Evolutionary conservation across 768 basidiomycete species (phyloP).

Genomic region (Russula olivacea): DNA sequence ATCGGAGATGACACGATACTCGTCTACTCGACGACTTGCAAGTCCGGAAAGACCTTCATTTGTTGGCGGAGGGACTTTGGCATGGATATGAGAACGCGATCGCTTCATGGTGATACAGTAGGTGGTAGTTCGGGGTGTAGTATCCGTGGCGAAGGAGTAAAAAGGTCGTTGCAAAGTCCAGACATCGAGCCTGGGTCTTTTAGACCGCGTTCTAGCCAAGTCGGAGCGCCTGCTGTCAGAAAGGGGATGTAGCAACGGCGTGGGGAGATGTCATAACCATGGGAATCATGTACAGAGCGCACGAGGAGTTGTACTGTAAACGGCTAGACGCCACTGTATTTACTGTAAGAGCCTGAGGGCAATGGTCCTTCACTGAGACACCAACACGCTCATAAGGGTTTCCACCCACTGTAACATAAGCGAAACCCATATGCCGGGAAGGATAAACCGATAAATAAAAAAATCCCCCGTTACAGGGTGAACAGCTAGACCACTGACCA

Average conservation of each 20-base stretch:
- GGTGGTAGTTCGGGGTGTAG: neutral
- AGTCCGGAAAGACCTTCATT: slow-evolving; percentile 83
- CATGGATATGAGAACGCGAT: slow-evolving; percentile 30
- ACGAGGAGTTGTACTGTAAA: neutral
- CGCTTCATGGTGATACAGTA: slow-evolving; percentile 45
- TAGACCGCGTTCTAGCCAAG: neutral
- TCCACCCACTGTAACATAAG: too few relatives aligned
- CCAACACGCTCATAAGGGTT: too few relatives aligned
- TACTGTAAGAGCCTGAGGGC: too few relatives aligned
- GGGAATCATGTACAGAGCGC: neutral
- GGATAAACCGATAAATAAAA: too few relatives aligned
- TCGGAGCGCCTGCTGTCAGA: neutral
- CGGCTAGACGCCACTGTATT: neutral
- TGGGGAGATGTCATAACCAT: neutral
- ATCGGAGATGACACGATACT: slow-evolving; percentile 44
- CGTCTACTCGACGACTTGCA: slow-evolving; percentile 75
- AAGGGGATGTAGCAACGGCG: neutral
- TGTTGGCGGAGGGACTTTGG: slow-evolving; percentile 65
- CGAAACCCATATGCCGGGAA: too few relatives aligned
- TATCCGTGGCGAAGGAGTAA: neutral
- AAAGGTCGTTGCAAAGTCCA: neutral
- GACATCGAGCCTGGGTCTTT: neutral
- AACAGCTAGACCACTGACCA: too few relatives aligned
- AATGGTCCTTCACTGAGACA: too few relatives aligned
- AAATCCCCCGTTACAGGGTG: too few relatives aligned